A percentile compares a stretch with the other conserved stretches of the same genome.
These are phyloP conservation scores for Verbena officinalis DNA, from an alignment of 257 asterid genomes.

Conservation along the genomic window DNA sequence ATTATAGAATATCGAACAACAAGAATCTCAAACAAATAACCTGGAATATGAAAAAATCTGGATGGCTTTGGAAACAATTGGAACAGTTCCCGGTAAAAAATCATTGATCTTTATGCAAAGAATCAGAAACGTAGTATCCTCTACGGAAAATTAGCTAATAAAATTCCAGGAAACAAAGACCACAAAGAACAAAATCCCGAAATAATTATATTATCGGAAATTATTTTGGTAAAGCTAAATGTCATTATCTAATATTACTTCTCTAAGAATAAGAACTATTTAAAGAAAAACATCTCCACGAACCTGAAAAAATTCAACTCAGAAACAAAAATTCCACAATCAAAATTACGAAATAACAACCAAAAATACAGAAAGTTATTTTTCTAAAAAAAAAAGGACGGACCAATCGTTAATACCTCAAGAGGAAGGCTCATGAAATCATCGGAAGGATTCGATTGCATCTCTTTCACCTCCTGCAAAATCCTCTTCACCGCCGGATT, in stretches of 20 bases:
- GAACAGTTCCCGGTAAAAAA: background rate
- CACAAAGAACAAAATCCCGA: background rate
- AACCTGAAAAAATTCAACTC: background rate
- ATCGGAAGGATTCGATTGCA: constrained; percentile 92
- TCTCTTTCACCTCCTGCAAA: constrained; percentile 88
- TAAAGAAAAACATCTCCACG: background rate
- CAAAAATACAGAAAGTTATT: background rate
- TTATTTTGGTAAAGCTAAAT: background rate
- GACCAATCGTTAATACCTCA: constrained; percentile 56
- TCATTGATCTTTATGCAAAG: background rate
- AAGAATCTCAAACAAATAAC: constrained; percentile 9
- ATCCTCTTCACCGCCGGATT: constrained; percentile 95
- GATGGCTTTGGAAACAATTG: background rate
- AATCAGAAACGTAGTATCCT: no score
- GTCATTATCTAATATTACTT: constrained; percentile 7
- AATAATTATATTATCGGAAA: background rate
- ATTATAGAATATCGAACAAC: constrained; percentile 14
- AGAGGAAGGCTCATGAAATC: constrained; percentile 96
- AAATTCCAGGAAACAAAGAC: no score
- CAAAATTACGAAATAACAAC: background rate
- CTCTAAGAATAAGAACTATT: background rate
- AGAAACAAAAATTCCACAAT: background rate
- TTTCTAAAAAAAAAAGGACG: background rate
- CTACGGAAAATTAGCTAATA: constrained; percentile 13
- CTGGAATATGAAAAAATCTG: background rate